Base-by-base conservation (phyloP, 2,329 filamentous ascomycete genomes). In the Fusarium sambucinum region DNA sequence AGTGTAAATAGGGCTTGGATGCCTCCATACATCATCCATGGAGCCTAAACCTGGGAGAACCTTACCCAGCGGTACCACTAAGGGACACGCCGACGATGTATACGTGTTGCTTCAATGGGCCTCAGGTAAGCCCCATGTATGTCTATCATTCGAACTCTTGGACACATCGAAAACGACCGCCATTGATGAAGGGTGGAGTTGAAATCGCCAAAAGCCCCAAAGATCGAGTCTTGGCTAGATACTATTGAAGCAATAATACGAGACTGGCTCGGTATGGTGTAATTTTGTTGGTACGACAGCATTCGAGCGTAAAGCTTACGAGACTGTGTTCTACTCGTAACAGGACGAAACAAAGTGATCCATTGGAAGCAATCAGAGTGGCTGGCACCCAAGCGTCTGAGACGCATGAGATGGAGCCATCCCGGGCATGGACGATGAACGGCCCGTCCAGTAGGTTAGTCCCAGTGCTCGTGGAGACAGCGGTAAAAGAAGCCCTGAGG, bases 161-260 rank as follows among this genome's bases (percentile, higher is more conserved):
- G 11, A 17, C 11, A 25, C 25, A 8, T 32, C 21, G 41, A 47
- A 30, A 46, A 30, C 29, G n/a, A 29, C 33, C 33, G 17, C 14
- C 16, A 50, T 19, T 27, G 32, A 42, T 38, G 19, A 40, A 38
- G 53, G 37, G 62, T 67, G 66, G 66, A 69, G 66, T 54, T 44
- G 21, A 55, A 59, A 55, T 55, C 53, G 55, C 38, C 21, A 55
- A 51, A 33, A 58, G 35, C 23, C 53, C 51, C 41, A 62, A 54
- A 69, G 42, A 46, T 51, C 63, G 62, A 69, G 50, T 58, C 66
- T 69, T 69, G 66, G 66, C 66, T 37, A 42, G 53, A 55, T 50
- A 63, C 52, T 48, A 55, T 57, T 37, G 40, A 62, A 61, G 55
- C 32, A 66, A 63, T 55, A 66, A 69, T 55, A 69, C 62, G 62